These are phyloP conservation scores for Boletus rubropictus DNA, from an alignment of 768 basidiomycete genomes.

Conservation along the genomic window DNA sequence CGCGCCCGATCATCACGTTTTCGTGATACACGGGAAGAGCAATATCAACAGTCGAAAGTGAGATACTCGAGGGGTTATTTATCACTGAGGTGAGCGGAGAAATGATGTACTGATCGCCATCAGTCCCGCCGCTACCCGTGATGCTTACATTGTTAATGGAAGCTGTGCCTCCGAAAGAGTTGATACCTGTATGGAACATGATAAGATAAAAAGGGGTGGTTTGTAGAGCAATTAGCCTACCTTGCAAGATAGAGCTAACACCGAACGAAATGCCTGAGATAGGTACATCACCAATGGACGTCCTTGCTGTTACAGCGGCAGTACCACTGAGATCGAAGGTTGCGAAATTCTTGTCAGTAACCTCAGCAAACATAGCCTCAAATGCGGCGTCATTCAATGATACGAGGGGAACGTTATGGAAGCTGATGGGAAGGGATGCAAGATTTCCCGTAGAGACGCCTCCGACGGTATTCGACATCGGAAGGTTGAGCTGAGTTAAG, in stretches of 20 bases:
- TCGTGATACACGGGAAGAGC: conserved; percentile 55
- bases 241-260: conserved; percentile 51
- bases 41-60: conserved; percentile 52
- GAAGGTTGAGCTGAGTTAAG: conserved; percentile 43
- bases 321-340: conserved; percentile 49
- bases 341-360: conserved; percentile 44
- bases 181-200: conserved; percentile 40
- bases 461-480: conserved; percentile 43
- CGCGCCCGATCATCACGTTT: conserved; percentile 51
- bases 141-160: conserved; percentile 52
- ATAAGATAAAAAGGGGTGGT: not conserved
- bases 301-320: conserved; percentile 54
- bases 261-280: conserved; percentile 61
- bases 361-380: conserved; percentile 49
- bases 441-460: conserved; percentile 67
- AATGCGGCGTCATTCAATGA: conserved; percentile 54
- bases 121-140: conserved; percentile 57
- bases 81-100: conserved; percentile 53
- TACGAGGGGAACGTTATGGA: conserved; percentile 49
- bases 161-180: conserved; percentile 51
- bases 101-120: conserved; percentile 54
- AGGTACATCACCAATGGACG: conserved; percentile 59
- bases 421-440: conserved; percentile 54
- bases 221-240: conserved; percentile 25
- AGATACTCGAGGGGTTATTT: conserved; percentile 64